These are phyloP conservation scores for Globisporangium nunn DNA, from an alignment of 352 stramenopile species.

Conservation along the genomic window DNA sequence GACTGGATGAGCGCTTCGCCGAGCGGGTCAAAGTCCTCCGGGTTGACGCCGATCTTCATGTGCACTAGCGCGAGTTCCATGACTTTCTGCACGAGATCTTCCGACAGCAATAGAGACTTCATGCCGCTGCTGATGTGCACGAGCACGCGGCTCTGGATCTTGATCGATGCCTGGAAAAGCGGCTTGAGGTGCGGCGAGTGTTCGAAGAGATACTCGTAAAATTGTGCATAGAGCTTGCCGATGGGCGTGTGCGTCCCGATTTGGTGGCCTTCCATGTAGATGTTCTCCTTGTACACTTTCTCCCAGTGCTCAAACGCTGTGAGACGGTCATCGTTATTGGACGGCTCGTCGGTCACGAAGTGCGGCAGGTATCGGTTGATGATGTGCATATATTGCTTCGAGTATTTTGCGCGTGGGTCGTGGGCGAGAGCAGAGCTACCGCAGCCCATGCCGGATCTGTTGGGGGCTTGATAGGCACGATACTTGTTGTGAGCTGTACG, in stretches of 20 bases:
- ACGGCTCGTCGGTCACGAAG: conserved; percentile 45
- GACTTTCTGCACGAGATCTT: conserved; percentile 53
- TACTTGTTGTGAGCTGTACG: background rate
- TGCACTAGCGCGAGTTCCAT: conserved; percentile 49
- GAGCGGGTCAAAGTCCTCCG: conserved; percentile 54
- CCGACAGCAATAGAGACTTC: conserved; percentile 44
- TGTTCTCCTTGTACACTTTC: conserved; percentile 58
- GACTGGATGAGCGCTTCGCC: conserved; percentile 50
- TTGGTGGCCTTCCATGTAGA: conserved; percentile 44
- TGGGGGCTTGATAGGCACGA: background rate
- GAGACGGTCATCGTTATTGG: conserved; percentile 39
- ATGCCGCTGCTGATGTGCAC: conserved; percentile 60
- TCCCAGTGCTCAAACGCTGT: conserved; percentile 60
- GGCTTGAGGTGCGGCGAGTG: conserved; percentile 50
- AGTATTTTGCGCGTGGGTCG: conserved; percentile 29
- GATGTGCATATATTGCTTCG: conserved; percentile 59
- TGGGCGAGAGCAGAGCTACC: conserved; percentile 14
- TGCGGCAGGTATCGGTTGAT: conserved; percentile 54
- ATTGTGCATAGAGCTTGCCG: conserved; percentile 49
- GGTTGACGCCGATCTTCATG: conserved; percentile 62
- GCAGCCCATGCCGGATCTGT: conserved; percentile 26
- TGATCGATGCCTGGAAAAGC: conserved; percentile 47
- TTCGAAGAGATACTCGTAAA: conserved; percentile 65
- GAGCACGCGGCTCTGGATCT: conserved; percentile 57
- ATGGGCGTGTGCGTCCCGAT: conserved; percentile 36